A percentile compares a stretch with the other conserved stretches of the same genome.
Conservation (phyloP, 371 early-diverging fungal genomes). For the Haplosporangium sp. region DNA sequence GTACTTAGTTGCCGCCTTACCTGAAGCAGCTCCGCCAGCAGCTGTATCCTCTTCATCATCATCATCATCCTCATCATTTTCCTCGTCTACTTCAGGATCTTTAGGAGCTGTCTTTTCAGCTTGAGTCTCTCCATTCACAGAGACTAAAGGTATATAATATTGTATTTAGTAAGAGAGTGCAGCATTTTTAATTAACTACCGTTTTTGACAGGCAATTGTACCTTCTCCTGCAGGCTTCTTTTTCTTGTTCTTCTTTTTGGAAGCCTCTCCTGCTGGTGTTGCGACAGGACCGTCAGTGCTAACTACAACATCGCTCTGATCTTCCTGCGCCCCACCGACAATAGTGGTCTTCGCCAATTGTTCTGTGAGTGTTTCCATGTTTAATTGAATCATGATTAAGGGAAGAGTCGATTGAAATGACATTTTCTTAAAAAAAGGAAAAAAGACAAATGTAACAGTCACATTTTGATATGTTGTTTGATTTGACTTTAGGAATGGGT, state of each 20-base stretch:
- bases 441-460: neutral
- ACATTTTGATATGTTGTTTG: neutral
- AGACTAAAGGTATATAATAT: neutral
- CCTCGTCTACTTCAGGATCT: constrained; percentile 17
- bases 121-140: neutral
- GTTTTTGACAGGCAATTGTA: neutral
- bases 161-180: neutral
- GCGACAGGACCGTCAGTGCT: constrained; percentile 1
- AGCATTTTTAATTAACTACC: neutral
- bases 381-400: neutral
- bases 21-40: neutral
- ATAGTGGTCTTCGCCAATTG: constrained; percentile 21
- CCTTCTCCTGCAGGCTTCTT: constrained; percentile 11
- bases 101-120: constrained; percentile 3
- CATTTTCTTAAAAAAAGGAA: neutral
- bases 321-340: constrained; percentile 5
- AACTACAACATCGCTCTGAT: neutral
- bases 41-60: constrained; percentile 14
- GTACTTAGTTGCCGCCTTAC: neutral
- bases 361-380: constrained; percentile 36
- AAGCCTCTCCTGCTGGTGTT: neutral
- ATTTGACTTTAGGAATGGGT: no score
- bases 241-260: constrained; percentile 16
- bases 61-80: constrained; percentile 30
- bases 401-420: neutral